phyloP scores from a whole-genome alignment of 805 yeast species.

The Candida nemodendra region DNA sequence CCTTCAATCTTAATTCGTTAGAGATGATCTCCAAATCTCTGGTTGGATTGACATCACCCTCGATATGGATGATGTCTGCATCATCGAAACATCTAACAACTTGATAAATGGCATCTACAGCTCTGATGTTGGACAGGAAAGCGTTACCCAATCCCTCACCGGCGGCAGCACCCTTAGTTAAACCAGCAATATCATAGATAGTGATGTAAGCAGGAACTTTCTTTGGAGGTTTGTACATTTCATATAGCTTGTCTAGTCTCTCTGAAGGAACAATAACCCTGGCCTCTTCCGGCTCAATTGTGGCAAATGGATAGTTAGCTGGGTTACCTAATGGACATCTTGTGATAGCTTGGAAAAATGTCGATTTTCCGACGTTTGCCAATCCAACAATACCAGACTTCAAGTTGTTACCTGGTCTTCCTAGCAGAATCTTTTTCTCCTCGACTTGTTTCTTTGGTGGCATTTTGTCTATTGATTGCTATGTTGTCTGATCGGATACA shows the following conservation, averaged over 20 bases:
- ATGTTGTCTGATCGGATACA: too few species aligned
- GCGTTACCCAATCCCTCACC: conserved; percentile 99
- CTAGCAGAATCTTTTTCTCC: conserved; percentile 37
- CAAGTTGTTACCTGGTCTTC: conserved; percentile 43
- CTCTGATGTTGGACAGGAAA: conserved; percentile 92
- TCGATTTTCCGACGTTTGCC: conserved; percentile 93
- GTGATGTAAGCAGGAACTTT: conserved; percentile 92
- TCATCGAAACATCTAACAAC: conserved; percentile 97
- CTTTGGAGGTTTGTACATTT: conserved; percentile 76
- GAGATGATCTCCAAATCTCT: conserved; percentile 91
- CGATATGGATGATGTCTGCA: conserved; percentile 95
- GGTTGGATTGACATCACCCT: conserved; percentile 93
- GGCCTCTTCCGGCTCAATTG: conserved; percentile 98
- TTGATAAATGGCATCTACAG: conserved; percentile 97
- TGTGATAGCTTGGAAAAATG: conserved; percentile 96
- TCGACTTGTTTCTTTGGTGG: conserved; percentile 42
- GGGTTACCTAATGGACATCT: conserved; percentile 92
- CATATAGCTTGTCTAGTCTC: conserved; percentile 74
- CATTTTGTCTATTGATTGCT: too few species aligned
- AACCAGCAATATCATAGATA: conserved; percentile 95
- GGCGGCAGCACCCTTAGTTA: conserved; percentile 93
- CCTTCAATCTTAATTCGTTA: conserved; percentile 92
- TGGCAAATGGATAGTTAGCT: conserved; percentile 97
- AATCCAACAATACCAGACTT: conserved; percentile 89
- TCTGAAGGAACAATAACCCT: conserved; percentile 91